Evolutionary conservation across 1,139 yeast genomes (phyloP).

Genomic region (Saccharomyces hybrid): DNA sequence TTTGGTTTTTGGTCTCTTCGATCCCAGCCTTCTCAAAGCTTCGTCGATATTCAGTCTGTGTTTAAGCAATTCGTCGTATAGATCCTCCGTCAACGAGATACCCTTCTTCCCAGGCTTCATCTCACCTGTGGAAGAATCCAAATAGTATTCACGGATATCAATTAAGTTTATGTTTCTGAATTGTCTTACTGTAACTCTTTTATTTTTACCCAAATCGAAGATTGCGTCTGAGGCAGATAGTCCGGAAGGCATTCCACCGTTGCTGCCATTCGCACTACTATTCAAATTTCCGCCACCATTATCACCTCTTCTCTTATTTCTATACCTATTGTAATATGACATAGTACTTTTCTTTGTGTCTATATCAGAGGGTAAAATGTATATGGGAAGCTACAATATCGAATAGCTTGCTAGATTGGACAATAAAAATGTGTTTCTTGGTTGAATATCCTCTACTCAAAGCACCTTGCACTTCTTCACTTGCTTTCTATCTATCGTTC

Average conservation of each 20-base stretch:
- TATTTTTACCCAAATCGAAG: constrained; percentile 54
- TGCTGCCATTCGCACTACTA: constrained; percentile 2
- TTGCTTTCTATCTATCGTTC: not conserved
- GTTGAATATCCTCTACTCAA: not conserved
- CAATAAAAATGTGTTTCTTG: not conserved
- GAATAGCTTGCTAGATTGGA: not conserved
- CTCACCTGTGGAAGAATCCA: constrained; percentile 51
- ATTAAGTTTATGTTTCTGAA: constrained; percentile 59
- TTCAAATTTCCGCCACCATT: constrained; percentile 1
- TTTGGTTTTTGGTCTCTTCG: constrained; percentile 30
- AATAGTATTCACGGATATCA: constrained; percentile 76
- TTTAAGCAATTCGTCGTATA: constrained; percentile 52
- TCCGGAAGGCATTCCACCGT: constrained; percentile 9
- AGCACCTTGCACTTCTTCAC: not conserved
- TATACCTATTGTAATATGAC: constrained; percentile 30
- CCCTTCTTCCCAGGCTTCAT: constrained; percentile 81
- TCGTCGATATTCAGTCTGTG: constrained; percentile 46
- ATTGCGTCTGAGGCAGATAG: constrained; percentile 25
- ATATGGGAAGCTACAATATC: not conserved
- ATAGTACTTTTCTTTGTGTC: constrained; percentile 8
- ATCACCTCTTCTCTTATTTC: constrained; percentile 14
- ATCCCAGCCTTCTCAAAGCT: constrained; percentile 47
- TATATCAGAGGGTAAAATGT: not conserved
- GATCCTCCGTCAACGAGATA: constrained; percentile 64
- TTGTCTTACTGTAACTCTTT: constrained; percentile 62